These are phyloP conservation scores for Cyclotella baltica DNA, from an alignment of 108 stramenopile species.

Conservation along the genomic window DNA sequence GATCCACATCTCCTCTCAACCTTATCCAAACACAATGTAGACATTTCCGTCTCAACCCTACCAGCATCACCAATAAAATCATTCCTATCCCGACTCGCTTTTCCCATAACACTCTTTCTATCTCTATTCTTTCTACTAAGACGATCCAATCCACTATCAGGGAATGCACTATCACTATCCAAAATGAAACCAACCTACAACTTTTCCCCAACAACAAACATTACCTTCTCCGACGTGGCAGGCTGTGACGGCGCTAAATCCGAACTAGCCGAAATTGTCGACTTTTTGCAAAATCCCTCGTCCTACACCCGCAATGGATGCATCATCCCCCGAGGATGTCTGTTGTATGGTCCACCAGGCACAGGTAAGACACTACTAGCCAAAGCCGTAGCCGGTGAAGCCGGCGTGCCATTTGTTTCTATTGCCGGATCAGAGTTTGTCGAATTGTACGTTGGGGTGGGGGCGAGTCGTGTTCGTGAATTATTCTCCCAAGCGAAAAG, in stretches of 20 bases:
- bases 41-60: conserved; percentile 42
- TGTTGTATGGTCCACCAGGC: conserved; percentile 85
- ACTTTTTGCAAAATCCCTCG: conserved; percentile 95
- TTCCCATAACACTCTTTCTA: conserved; percentile 81
- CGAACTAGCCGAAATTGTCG: conserved; percentile 96
- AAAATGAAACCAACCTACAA: conserved; percentile 60
- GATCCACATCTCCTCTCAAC: conserved; percentile 90
- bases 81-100: conserved; percentile 58
- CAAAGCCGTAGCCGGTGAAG: conserved; percentile 97
- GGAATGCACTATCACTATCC: conserved; percentile 46
- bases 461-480: conserved; percentile 95
- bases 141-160: conserved; percentile 3
- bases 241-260: conserved; percentile 96
- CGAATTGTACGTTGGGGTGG: conserved; percentile 98
- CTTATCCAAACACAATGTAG: conserved; percentile 85
- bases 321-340: conserved; percentile 79
- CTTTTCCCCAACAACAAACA: conserved; percentile 80
- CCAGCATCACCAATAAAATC: not conserved
- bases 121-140: conserved; percentile 92
- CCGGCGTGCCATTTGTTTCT: conserved; percentile 96
- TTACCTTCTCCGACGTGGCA: conserved; percentile 96
- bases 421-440: conserved; percentile 97
- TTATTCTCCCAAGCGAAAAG: conserved; percentile 95
- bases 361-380: conserved; percentile 93
- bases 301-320: conserved; percentile 90